Base-by-base conservation (phyloP, 164 flowering plant species). In the Euptelea pleiosperma region DNA sequence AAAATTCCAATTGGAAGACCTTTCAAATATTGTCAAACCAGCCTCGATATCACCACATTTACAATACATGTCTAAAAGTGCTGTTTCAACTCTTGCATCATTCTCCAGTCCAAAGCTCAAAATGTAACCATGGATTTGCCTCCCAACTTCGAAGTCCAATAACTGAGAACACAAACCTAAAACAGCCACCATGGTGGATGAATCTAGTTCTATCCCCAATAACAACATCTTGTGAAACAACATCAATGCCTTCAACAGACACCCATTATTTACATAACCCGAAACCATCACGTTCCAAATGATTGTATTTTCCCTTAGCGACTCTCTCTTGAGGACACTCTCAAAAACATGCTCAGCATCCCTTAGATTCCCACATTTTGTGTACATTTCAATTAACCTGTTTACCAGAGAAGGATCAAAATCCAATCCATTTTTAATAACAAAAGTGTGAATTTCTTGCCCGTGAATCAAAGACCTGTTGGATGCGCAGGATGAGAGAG, bases 261-360 rank as follows among this genome's bases (percentile, higher is more conserved):
- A 69, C 10, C 61, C 63, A 45, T 69, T 77, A 39, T 64, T 50
- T 3, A 69, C 76, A 65, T 71, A 80, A 2, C 85, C 85, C 5
- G 46, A 54, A 47, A 80, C 65, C 82, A 80, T 69, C 56, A 72
- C 73, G 51, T 80, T 78, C 77, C 81, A 80, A 55, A 75, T 34
- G n/a, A 75, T 69, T 1, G 53, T 19, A 57, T 80, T 77, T 55
- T 28, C 60, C 31, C 62, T 63, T 1, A 61, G 8, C 3, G 24
- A 63, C 11, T 49, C 68, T 18, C 54, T 54, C 24, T 41, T 42
- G 24, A n/a, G n/a, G n/a, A n/a, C n/a, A n/a, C n/a, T n/a, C n/a
- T n/a, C n/a, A n/a, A 62, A 74, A 51, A 77, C 62, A 39, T 37
- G 29, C 56, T 68, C 62, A 2, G 77, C 75, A 60, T 31, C 51